Base-by-base conservation (phyloP, 176 grass and related monocot genomes). In the Saccharum officinarum region DNA sequence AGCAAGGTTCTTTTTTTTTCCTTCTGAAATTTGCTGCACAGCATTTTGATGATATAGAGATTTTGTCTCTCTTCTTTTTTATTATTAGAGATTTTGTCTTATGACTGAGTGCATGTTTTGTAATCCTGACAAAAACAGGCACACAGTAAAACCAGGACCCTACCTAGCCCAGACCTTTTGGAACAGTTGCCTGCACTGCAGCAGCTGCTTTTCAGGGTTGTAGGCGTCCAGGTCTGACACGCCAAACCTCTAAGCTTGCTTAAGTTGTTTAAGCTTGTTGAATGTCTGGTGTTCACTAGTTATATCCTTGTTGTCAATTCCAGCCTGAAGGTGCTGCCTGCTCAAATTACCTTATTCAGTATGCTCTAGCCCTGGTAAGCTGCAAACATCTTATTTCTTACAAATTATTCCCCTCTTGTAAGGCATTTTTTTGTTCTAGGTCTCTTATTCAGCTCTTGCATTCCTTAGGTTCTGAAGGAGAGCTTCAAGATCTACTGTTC, bases 321-420 rank as follows among this genome's bases (percentile, higher is more conserved):
- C 87, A 98, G 96, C 96, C 96, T 84, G 96, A 98, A 89, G 96
- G 96, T 71, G 88, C 87, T 87, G 93, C 96, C 44, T 95, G 89
- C 70, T 79, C 79, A 68, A 95, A 98, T 54, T 94, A 85, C 31
- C 89, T 95, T 44, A 83, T 98, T 69, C 96, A 98, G 45, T 95
- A 95, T 80, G 93, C 96, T 80, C 75, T 98, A 78, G 91, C 96
- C 61, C 75, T 98, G 91, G 96, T 98, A 85, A 80, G 36, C 26
- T 26, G 18, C 28, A 78, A 49, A 8, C n/a, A 8, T 60, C 70
- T 67, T 79, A 1, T 39, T 69, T 15, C 17, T 75, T 57, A 8
- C 38, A 59, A 52, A 80, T 68, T 44, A 7, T 28, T 87, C 23
- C 36, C 45, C 52, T 55, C 63, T 59, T 83, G 7, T 44, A 73